phyloP scores from a whole-genome alignment of 2,329 filamentous ascomycete species.

The Sporothrix pallida region DNA sequence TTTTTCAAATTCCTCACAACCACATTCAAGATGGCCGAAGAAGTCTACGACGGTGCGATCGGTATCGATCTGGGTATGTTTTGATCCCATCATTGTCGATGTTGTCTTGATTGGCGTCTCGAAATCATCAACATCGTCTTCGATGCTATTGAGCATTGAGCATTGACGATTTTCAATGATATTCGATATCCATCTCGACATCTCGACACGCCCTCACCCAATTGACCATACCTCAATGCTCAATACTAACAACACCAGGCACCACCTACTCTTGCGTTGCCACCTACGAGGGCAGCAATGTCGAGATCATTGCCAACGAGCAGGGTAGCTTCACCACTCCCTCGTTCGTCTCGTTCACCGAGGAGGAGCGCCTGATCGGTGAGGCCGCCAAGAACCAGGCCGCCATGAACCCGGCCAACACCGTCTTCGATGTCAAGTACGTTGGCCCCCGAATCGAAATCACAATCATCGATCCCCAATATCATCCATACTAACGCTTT shows the following conservation, averaged over 20 bases:
- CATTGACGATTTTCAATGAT: neutral
- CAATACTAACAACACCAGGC: constrained; percentile 59
- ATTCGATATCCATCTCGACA: neutral
- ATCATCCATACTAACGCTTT: neutral
- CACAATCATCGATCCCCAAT: neutral
- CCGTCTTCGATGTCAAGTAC: constrained; percentile 96
- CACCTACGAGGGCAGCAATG: constrained; percentile 98
- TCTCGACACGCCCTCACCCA: neutral
- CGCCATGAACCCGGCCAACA: constrained; percentile 98
- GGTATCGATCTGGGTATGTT: constrained; percentile 98
- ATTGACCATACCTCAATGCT: neutral
- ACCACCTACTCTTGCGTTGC: constrained; percentile 99
- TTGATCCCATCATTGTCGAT: constrained; percentile 33
- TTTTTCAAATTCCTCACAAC: constrained; percentile 23
- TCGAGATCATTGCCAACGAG: constrained; percentile 99
- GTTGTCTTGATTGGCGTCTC: neutral
- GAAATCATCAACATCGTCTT: neutral
- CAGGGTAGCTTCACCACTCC: constrained; percentile 99
- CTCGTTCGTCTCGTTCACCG: constrained; percentile 98
- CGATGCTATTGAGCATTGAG: neutral
- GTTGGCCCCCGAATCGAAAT: neutral
- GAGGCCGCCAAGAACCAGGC: constrained; percentile 99
- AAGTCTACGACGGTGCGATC: constrained; percentile 99
- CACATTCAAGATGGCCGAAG: constrained; percentile 79
- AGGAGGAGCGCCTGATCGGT: constrained; percentile 98